These are phyloP conservation scores for Fimicolochytrium jonesii DNA, from an alignment of 192 early-diverging fungal genomes.

Conservation along the genomic window DNA sequence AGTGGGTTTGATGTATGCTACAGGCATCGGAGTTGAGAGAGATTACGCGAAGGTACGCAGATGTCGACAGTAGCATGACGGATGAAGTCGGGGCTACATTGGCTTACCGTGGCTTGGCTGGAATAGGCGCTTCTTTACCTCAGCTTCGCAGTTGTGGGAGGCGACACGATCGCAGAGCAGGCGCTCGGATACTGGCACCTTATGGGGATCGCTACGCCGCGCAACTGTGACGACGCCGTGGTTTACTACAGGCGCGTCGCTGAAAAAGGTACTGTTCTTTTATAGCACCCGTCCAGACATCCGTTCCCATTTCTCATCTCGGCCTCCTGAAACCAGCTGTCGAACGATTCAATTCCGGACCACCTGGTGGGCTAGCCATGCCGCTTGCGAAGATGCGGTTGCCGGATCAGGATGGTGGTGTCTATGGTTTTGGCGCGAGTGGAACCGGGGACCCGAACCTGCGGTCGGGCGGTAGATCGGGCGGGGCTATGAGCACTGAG, in stretches of 20 bases:
- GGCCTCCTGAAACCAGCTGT: conserved; percentile 65
- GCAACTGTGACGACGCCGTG: conserved; percentile 72
- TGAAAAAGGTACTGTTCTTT: conserved; percentile 54
- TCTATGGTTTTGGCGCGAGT: conserved; percentile 80
- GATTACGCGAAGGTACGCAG: conserved; percentile 69
- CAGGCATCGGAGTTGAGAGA: conserved; percentile 72
- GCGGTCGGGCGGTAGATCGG: conserved; percentile 16
- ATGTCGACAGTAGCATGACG: no score
- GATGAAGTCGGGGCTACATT: no score
- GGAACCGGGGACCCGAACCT: conserved; percentile 46
- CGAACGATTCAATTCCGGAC: conserved; percentile 63
- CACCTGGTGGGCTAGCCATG: conserved; percentile 69
- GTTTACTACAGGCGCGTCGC: conserved; percentile 79
- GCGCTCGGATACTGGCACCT: conserved; percentile 81
- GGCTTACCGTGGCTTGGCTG: no score
- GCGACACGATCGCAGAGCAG: conserved; percentile 70
- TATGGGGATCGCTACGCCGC: conserved; percentile 74
- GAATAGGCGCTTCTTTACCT: conserved; percentile 63
- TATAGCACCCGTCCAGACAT: neutral
- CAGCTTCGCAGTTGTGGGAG: conserved; percentile 77
- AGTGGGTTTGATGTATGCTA: conserved; percentile 87
- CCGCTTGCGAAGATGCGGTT: conserved; percentile 66
- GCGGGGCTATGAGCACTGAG: conserved; percentile 34
- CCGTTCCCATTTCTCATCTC: conserved; percentile 11
- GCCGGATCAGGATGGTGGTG: conserved; percentile 73